Evolutionary conservation across 2,329 filamentous ascomycete genomes (phyloP), one percentile per base, ranked within the genome.

Genomic region (Boeremia exigua): DNA sequence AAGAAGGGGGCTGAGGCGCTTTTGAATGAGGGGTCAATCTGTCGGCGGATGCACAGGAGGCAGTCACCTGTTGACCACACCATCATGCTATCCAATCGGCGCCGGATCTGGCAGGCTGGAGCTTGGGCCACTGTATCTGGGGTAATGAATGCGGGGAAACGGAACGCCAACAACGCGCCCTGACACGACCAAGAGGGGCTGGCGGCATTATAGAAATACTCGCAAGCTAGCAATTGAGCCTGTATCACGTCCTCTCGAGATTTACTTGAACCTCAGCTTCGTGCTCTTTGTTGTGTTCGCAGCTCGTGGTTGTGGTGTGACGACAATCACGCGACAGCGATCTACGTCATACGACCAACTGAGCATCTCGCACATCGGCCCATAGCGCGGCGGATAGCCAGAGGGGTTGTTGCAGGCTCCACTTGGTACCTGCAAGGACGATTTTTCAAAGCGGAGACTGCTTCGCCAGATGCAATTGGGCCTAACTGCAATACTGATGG

Each of bases 21-120:
- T 68, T 61, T 70, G 67, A 57, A 73, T 67, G 72, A 75, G 72
- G 72, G 72, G 69, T 67, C 59, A 50, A 61, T 56, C 62, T 48
- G 58, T 54, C 56, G 46, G 43, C 56, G 62, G 63, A 59, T 54
- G 58, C 59, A 62, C 65, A 70, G 65, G 51, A 58, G 58, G 53
- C 45, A 52, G 68, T 74, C 72, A 75, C 68, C 70, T 75, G 71
- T 72, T 73, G 65, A 69, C 61, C 62, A 63, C 68, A 71, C 68
- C 70, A 71, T 61, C 59, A 53, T 58, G 49, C 60, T 57, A 61
- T 60, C 63, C 61, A 65, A 66, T 64, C 66, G 65, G 66, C 48
- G 51, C 57, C 37, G 37, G 47, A 48, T 58, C 42, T 61, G 62
- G 65, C 60, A 49, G 28, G 27, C 15, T 23, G 29, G 45, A 55